These are phyloP conservation scores for Podospora bellae-mahoneyi DNA, from an alignment of 495 filamentous ascomycete genomes.

Conservation along the genomic window DNA sequence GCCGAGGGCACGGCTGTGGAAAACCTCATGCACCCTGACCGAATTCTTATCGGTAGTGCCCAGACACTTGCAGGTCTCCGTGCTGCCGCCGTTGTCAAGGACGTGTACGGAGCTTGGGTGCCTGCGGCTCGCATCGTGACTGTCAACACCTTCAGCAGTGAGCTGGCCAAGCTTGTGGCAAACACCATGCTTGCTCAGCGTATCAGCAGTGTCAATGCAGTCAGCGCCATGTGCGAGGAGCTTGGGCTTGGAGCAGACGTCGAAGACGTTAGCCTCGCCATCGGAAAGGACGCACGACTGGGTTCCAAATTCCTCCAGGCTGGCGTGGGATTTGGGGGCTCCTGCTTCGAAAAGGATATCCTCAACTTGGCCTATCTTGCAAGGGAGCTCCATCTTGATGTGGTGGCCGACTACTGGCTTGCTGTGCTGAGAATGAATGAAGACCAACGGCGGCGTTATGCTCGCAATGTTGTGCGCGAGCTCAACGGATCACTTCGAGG, in stretches of 20 bases:
- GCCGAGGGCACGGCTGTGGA: slow-evolving; percentile 74
- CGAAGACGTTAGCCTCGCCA: slow-evolving; percentile 65
- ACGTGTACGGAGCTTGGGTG: slow-evolving; percentile 72
- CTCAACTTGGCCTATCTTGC: slow-evolving; percentile 72
- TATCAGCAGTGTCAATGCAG: slow-evolving; percentile 79
- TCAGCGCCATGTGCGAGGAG: slow-evolving; percentile 75
- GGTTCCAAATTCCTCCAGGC: slow-evolving; percentile 74
- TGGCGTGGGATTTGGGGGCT: slow-evolving; percentile 75
- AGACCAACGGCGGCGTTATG: slow-evolving; percentile 67
- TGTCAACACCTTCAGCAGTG: slow-evolving; percentile 75
- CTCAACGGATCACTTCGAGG: slow-evolving; percentile 65
- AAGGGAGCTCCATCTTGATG: slow-evolving; percentile 62
- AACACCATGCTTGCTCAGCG: slow-evolving; percentile 81
- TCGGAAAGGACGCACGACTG: slow-evolving; percentile 68
- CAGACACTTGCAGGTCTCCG: slow-evolving; percentile 51
- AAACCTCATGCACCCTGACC: slow-evolving; percentile 68
- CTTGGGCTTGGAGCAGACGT: slow-evolving; percentile 65
- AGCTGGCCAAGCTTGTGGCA: slow-evolving; percentile 74
- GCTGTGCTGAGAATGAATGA: slow-evolving; percentile 74
- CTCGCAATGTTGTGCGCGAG: slow-evolving; percentile 58
- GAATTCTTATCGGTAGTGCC: slow-evolving; percentile 72
- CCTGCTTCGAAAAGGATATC: slow-evolving; percentile 82
- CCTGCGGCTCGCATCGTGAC: slow-evolving; percentile 61
- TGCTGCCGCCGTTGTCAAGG: slow-evolving; percentile 60
- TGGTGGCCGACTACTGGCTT: slow-evolving; percentile 76